Base-by-base conservation (phyloP, 2,329 filamentous ascomycete genomes). In the Mycogone perniciosa region DNA sequence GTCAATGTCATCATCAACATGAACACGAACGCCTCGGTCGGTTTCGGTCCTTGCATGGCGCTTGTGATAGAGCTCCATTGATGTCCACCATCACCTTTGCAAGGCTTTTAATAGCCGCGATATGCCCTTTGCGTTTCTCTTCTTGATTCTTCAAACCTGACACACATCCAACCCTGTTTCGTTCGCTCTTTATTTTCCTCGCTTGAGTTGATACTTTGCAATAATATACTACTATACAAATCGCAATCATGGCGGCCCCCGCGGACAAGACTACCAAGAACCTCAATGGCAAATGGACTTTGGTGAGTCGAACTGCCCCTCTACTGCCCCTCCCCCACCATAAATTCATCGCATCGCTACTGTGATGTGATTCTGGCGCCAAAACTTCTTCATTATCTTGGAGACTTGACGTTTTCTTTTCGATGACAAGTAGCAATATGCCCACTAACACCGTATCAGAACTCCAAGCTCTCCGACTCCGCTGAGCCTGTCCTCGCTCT, bases 391-490 rank as follows among this genome's bases (percentile, higher is more conserved):
- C 40, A 35, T 35, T 48, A n/a, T 10, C 46, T 38, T 39, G 39
- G 26, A 13, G 9, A 6, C 39, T 37, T 43, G 31, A 40, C 31
- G 39, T 42, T 29, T 29, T 33, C 20, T 20, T 20, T 20, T 20
- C 20, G 3, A 20, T 20, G 20, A 20, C 20, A 20, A 20, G 20
- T 20, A 20, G 20, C 20, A 20, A n/a, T 42, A 10, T 43, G 46
- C 10, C 26, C 39, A 47, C 43, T 47, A 38, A 51, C 49, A 10
- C n/a, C 35, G 29, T 10, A 34, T 46, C 48, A 92, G 88, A 91
- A 93, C 77, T 86, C 87, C 66, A 70, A 73, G 55, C 74, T 90
- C 59, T 90, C 87, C 53, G 84, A 86, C 67, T 71, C 76, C 57
- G 72, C 82, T 44, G 86, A 90, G 54, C 74, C 82, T 1, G 79